Percentiles rank a stretch among this genome's conserved stretches.
These are phyloP conservation scores for Fermentozyma sake DNA, from an alignment of 1,139 yeast species.

Conservation along the genomic window DNA sequence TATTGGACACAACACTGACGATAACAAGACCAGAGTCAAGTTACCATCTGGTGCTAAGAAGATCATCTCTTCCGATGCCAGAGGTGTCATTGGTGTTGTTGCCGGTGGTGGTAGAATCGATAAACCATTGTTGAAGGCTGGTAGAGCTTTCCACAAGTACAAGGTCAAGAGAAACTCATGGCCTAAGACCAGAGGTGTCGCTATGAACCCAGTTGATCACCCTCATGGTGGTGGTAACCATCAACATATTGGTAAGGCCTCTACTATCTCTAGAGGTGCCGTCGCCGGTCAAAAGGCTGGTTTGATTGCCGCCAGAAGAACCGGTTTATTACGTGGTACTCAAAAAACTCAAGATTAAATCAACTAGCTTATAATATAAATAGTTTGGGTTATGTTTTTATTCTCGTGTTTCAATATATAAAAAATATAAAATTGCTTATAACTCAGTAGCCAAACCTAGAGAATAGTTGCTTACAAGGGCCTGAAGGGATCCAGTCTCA, in stretches of 20 bases:
- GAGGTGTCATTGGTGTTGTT: constrained; percentile 99
- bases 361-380: too few species aligned
- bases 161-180: constrained; percentile 98
- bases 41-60: constrained; percentile 99
- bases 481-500: too few species aligned
- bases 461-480: too few species aligned
- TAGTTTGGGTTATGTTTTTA: too few species aligned
- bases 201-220: constrained; percentile 99
- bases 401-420: too few species aligned
- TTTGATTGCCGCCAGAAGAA: constrained; percentile 99
- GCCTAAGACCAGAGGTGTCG: constrained; percentile 99
- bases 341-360: constrained; percentile 85
- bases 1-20: constrained; percentile 99
- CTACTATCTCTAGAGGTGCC: constrained; percentile 99
- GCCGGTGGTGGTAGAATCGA: constrained; percentile 99
- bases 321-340: constrained; percentile 99
- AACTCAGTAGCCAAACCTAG: too few species aligned
- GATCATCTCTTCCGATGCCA: constrained; percentile 89
- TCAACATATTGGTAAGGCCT: constrained; percentile 99
- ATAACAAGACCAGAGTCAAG: constrained; percentile 98
- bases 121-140: constrained; percentile 99
- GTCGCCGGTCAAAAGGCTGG: constrained; percentile 99
- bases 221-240: constrained; percentile 99
- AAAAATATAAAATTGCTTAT: too few species aligned
- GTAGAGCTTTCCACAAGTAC: constrained; percentile 99